These are phyloP conservation scores for Aureobasidium musti DNA, from an alignment of 2,329 filamentous ascomycete species.

Conservation along the genomic window DNA sequence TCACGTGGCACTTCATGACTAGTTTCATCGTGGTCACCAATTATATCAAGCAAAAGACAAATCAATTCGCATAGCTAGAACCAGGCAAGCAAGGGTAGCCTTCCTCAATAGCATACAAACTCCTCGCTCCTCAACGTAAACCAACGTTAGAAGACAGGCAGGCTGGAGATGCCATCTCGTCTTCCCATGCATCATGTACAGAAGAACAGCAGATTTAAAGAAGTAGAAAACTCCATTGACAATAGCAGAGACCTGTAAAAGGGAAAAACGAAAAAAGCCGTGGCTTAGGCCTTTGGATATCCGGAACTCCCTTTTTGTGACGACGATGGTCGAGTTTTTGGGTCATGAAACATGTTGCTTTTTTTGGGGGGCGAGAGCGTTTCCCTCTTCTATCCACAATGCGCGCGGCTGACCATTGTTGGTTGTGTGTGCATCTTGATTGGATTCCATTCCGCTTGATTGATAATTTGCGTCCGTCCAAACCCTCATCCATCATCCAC, in stretches of 20 bases:
- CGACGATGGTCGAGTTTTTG: conserved; percentile 30
- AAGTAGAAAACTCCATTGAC: conserved; percentile 31
- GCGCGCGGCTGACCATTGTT: conserved; percentile 29
- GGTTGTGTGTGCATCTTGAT: conserved; percentile 29
- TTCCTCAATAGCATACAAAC: conserved; percentile 47
- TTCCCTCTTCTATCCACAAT: conserved; percentile 37
- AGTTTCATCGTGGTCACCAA: neutral
- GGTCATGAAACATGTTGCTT: conserved; percentile 32
- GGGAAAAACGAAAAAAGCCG: conserved; percentile 24
- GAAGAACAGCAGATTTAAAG: conserved; percentile 28
- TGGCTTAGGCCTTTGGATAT: conserved; percentile 32
- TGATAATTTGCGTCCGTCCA: conserved; percentile 31
- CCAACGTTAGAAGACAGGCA: conserved; percentile 32
- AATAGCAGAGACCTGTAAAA: conserved; percentile 28
- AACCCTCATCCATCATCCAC: conserved; percentile 25
- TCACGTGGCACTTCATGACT: conserved; percentile 8
- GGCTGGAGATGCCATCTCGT: conserved; percentile 38
- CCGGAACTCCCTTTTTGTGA: conserved; percentile 34
- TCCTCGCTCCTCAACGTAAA: conserved; percentile 32
- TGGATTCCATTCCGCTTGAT: conserved; percentile 30
- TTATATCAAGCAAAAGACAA: conserved; percentile 19
- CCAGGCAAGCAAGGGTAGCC: conserved; percentile 47
- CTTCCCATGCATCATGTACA: conserved; percentile 34
- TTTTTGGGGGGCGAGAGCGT: conserved; percentile 29
- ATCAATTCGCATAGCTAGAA: conserved; percentile 30